Base-by-base conservation (phyloP, 1,284 basidiomycete genomes). In the Schizophyllum commune region DNA sequence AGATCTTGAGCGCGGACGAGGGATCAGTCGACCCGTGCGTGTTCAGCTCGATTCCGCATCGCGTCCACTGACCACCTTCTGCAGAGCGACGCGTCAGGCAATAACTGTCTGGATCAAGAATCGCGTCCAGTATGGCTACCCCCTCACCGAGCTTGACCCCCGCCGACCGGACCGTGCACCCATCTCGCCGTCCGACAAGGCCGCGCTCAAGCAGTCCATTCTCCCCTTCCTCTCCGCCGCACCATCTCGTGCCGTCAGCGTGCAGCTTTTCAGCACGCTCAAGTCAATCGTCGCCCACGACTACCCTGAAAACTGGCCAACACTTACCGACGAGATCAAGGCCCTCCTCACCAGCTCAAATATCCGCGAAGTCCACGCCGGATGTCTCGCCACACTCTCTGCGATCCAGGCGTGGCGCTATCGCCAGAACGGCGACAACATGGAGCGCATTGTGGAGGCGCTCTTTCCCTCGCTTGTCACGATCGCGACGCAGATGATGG, bases 71-170 rank as follows among this genome's bases (percentile, higher is more conserved):
- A 61, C 19, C 57, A 27, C 39, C 58, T 56, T 63, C 58, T 20
- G 27, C 69, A 92, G 89, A 61, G 79, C 88, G 22, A 89, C 85
- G 58, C 88, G 89, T 57, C 90, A 92, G 69, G 86, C 92, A 0
- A 86, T 88, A 63, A 81, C 87, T 13, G 89, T 94, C 21, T 94
- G 88, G 80, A 79, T 94, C 67, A 94, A 94, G 76, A 94, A 94
- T 73, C 87, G 91, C 69, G 85, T 92, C 58, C 81, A 83, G 63
- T 78, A 78, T 2, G 80, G 80, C 17, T 92, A 90, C 69, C 72
- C 77, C 61, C 68, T 84, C 65, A 65, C 68, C 55, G 53, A 20
- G 21, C 39, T 47, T 11, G 39, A 47, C 17, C 39, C 39, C 9
- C 71, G 79, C 56, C 80, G 84, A 52, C 77, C 84, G 0, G 88